These are phyloP conservation scores for Naganishia kalamii DNA, from an alignment of 768 basidiomycete genomes.

Conservation along the genomic window DNA sequence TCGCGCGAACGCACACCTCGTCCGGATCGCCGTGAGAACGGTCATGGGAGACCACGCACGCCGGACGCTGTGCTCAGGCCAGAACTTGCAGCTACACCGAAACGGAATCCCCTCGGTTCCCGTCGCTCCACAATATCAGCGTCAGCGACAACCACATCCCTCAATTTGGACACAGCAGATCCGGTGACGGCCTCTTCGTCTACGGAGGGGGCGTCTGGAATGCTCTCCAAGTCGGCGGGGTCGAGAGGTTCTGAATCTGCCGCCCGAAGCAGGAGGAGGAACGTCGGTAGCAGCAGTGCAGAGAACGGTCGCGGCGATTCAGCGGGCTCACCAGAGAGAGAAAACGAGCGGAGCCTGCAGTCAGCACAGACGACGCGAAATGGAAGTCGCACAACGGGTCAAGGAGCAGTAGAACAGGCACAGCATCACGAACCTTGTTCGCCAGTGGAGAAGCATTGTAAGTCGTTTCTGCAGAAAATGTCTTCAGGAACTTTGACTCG, in stretches of 20 bases:
- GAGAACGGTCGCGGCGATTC: neutral
- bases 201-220: neutral
- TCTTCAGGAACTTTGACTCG: neutral
- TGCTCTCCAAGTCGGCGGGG: neutral
- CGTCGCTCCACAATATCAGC: constrained; percentile 7
- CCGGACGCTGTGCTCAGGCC: neutral
- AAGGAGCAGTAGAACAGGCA: no score
- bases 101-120: neutral
- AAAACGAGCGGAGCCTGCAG: no score
- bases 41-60: no score
- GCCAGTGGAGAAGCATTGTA: neutral
- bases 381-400: no score
- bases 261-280: neutral
- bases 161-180: constrained; percentile 6
- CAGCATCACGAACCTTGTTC: neutral
- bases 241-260: neutral
- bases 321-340: no score
- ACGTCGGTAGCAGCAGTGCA: neutral
- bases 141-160: neutral
- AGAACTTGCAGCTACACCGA: neutral
- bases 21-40: neutral
- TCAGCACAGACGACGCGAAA: no score
- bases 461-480: neutral
- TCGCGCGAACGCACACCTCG: neutral
- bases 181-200: neutral